Evolutionary conservation across 2,329 filamentous ascomycete genomes (phyloP).

Genomic region (Neonectria punicea): DNA sequence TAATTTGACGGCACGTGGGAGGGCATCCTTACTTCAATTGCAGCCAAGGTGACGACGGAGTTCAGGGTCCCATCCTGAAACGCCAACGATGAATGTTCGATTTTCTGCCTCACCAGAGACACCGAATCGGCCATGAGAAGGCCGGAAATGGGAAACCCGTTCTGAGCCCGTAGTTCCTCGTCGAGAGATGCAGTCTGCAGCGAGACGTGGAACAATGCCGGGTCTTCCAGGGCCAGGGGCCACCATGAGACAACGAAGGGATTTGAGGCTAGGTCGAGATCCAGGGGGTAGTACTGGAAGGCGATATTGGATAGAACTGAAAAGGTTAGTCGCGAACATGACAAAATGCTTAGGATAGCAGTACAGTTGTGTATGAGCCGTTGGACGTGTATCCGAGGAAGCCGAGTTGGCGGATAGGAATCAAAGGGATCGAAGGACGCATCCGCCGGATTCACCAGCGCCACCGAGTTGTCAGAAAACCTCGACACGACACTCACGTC

Average conservation of each 20-base stretch:
- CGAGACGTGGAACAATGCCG: constrained; percentile 68
- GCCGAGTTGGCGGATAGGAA: constrained; percentile 63
- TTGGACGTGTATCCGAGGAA: constrained; percentile 62
- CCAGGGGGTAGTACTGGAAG: constrained; percentile 69
- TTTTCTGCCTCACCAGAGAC: constrained; percentile 60
- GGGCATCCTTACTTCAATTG: constrained; percentile 61
- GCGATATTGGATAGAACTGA: constrained; percentile 66
- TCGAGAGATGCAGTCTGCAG: constrained; percentile 68
- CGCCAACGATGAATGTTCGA: constrained; percentile 57
- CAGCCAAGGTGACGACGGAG: constrained; percentile 66
- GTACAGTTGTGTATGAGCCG: constrained; percentile 67
- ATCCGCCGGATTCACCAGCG: constrained; percentile 40
- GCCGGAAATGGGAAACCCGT: constrained; percentile 63
- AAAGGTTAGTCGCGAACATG: constrained; percentile 29
- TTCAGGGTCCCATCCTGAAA: constrained; percentile 66
- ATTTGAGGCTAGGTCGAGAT: constrained; percentile 62
- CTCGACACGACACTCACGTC: not conserved
- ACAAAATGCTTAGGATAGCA: constrained; percentile 18
- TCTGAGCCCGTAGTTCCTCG: constrained; percentile 61
- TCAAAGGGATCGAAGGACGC: constrained; percentile 65
- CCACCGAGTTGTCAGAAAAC: constrained; percentile 11
- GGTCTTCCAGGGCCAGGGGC: constrained; percentile 65
- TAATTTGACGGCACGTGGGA: fast-evolving
- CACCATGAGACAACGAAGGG: constrained; percentile 70
- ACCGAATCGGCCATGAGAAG: constrained; percentile 68